Base-by-base conservation (phyloP, 495 filamentous ascomycete genomes). In the Staphylotrichum longicolle region DNA sequence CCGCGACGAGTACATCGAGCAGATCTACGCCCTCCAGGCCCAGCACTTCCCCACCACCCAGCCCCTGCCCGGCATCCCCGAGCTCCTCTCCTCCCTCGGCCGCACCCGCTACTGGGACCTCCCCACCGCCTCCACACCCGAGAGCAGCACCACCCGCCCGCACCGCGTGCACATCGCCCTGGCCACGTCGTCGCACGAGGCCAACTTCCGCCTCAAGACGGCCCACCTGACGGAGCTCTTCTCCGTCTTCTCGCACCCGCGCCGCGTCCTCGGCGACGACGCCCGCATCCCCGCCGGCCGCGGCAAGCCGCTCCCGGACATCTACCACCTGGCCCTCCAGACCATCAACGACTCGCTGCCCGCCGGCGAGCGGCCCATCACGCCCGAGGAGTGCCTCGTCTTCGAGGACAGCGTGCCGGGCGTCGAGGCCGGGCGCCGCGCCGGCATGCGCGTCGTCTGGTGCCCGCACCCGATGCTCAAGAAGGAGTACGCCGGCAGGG, bases 361-460 rank as follows among this genome's bases (percentile, higher is more conserved):
- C 1, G 75, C 80, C 46, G 86, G 85, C 0, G 85, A 93, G 69
- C 71, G 75, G 39, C 85, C 88, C 63, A 86, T 99, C 46, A 78
- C 66, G 51, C 90, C 92, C 0, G 88, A 88, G 65, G 94, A 99
- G 72, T 97, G 93, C 73, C 78, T 99, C 8, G 94, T 99, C 0
- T 97, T 99, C 68, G 94, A 99, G 73, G 94, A 99, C 72, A 87
- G 86, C 32, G 93, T 98, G 4, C 90, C 91, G 0, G 94, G 94
- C 0, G 91, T 96, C 0, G 94, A 99, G 76, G 85, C 93, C 9
- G 94, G 91, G 10, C 77, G 94, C 37, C 83, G 94, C 58, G 94
- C 95, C 0, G 95, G 95, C 0, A 98, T 98, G 95, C 83, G 91
- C 62, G 94, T 96, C 8, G 79, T 96, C 1, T 99, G 94, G 94